These are phyloP conservation scores for Trypanosomatidae sp. DNA, from an alignment of 208 protist species.

Conservation along the genomic window DNA sequence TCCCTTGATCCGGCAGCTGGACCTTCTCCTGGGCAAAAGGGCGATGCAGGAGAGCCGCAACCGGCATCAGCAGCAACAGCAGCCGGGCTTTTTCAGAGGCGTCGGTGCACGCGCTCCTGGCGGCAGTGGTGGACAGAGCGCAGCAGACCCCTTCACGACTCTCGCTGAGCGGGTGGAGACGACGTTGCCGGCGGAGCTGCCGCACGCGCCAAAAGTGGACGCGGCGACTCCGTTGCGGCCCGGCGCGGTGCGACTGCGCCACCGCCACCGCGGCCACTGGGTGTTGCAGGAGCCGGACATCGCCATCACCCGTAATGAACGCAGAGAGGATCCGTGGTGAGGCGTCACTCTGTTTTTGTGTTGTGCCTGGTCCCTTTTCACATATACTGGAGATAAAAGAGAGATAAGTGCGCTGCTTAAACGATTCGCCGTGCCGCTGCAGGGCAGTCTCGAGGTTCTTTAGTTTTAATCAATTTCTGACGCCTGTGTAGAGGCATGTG, in stretches of 20 bases:
- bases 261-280: slow-evolving; percentile 78
- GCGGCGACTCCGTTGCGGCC: slow-evolving; percentile 30
- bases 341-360: background rate
- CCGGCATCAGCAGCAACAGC: slow-evolving; percentile 3
- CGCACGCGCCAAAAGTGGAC: slow-evolving; percentile 69
- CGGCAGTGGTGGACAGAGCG: background rate
- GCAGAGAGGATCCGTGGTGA: slow-evolving; percentile 85
- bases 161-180: slow-evolving; percentile 58
- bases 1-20: slow-evolving; percentile 83
- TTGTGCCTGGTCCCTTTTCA: too few relatives aligned
- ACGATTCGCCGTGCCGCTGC: too few relatives aligned
- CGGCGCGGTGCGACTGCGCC: slow-evolving; percentile 57
- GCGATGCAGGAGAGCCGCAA: slow-evolving; percentile 42
- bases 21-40: slow-evolving; percentile 67
- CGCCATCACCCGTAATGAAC: slow-evolving; percentile 72
- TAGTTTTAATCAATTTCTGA: too few relatives aligned
- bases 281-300: slow-evolving; percentile 88
- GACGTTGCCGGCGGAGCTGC: slow-evolving; percentile 77
- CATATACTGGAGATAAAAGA: background rate
- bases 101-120: background rate
- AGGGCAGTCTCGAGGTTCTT: too few relatives aligned
- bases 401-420: too few relatives aligned
- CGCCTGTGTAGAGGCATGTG: too few relatives aligned
- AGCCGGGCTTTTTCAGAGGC: slow-evolving; percentile 37
- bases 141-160: background rate